Conservation (phyloP, 2,329 filamentous ascomycete genomes). For the Chaetomiaceae sp. region DNA sequence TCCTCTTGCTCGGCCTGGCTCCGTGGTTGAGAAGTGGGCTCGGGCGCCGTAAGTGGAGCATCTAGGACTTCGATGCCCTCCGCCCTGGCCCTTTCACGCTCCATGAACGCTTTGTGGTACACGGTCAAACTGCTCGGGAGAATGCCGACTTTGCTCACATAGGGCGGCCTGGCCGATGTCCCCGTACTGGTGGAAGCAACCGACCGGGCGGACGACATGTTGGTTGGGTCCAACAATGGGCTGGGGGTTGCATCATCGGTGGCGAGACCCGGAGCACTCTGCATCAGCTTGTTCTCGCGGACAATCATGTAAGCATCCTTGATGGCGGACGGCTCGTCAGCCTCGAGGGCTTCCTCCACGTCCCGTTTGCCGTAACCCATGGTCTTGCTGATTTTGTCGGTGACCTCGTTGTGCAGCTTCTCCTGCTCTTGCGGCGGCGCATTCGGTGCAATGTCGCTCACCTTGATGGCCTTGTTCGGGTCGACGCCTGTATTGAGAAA, state of each 20-base stretch:
- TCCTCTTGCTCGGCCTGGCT: constrained; percentile 76
- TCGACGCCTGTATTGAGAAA: constrained; percentile 93
- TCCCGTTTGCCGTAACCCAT: constrained; percentile 97
- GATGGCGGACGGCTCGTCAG: constrained; percentile 92
- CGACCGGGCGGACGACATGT: constrained; percentile 52
- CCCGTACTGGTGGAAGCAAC: constrained; percentile 46
- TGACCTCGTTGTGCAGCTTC: constrained; percentile 86
- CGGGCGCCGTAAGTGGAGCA: constrained; percentile 42
- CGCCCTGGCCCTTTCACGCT: constrained; percentile 56
- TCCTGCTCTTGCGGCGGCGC: constrained; percentile 76
- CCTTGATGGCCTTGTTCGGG: constrained; percentile 83
- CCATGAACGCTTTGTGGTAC: constrained; percentile 88
- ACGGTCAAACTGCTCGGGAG: constrained; percentile 85
- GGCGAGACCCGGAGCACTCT: constrained; percentile 50
- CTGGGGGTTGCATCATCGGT: constrained; percentile 33
- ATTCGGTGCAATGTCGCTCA: constrained; percentile 73
- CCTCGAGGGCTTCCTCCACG: constrained; percentile 88
- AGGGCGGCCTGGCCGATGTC: constrained; percentile 50
- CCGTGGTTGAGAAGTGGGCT: constrained; percentile 48
- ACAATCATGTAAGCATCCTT: constrained; percentile 99
- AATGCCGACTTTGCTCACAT: constrained; percentile 83
- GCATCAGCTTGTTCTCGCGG: constrained; percentile 96
- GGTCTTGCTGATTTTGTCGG: constrained; percentile 92
- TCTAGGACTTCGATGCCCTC: constrained; percentile 42
- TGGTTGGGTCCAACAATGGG: constrained; percentile 50